Evolutionary conservation across 2,329 filamentous ascomycete genomes (phyloP).

Genomic region (Colletotrichum camelliae): DNA sequence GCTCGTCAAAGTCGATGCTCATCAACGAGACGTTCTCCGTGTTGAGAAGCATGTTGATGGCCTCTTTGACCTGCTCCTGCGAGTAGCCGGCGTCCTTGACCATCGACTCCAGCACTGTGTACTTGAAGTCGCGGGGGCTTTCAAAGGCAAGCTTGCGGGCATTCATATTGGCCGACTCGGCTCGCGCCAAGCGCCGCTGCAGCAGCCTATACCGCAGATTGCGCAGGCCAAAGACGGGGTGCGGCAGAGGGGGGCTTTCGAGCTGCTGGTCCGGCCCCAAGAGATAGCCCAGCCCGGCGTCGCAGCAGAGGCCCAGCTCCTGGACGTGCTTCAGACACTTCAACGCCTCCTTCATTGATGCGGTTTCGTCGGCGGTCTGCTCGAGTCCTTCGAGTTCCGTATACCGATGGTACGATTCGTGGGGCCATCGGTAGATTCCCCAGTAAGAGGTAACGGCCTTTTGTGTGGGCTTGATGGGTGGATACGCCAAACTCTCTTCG

Average conservation of each 20-base stretch:
- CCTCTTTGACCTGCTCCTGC: constrained; percentile 34
- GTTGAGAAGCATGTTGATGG: constrained; percentile 37
- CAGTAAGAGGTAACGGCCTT: constrained; percentile 63
- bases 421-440: constrained; percentile 71
- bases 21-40: constrained; percentile 36
- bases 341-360: constrained; percentile 66
- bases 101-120: constrained; percentile 40
- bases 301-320: constrained; percentile 71
- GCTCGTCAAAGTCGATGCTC: constrained; percentile 38
- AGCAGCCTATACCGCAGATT: constrained; percentile 13
- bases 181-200: neutral
- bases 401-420: constrained; percentile 63
- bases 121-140: constrained; percentile 33
- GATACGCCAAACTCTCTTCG: constrained; percentile 52
- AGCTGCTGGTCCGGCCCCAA: constrained; percentile 63
- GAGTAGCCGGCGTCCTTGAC: constrained; percentile 39
- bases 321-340: constrained; percentile 57
- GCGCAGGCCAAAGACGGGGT: constrained; percentile 38
- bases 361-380: constrained; percentile 66
- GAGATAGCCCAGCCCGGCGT: constrained; percentile 72
- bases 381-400: constrained; percentile 65
- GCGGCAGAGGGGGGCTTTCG: constrained; percentile 42
- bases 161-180: constrained; percentile 20
- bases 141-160: constrained; percentile 26
- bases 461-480: constrained; percentile 62